Conservation (phyloP, 2,329 filamentous ascomycete genomes). For the Hypoxylon sp. region DNA sequence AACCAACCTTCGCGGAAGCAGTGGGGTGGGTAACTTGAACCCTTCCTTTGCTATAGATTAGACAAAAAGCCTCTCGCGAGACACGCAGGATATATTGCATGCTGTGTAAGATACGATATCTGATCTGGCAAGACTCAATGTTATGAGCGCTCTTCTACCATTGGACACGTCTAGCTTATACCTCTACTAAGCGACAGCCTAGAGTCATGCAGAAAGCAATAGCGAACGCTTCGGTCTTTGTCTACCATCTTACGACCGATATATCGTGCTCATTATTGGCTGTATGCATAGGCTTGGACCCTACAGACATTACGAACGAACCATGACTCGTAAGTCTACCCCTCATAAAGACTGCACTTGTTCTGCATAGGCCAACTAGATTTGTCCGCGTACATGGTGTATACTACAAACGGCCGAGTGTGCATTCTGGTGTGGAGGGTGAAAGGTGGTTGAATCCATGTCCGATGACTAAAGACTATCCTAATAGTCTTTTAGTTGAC, state of each 20-base stretch:
- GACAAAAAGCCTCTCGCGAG: neutral
- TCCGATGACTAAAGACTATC: too few relatives aligned
- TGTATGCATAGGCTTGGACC: conserved; percentile 1
- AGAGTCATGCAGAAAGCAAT: conserved; percentile 1
- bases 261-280: conserved; percentile 6
- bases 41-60: too few relatives aligned
- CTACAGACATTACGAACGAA: conserved; percentile 12
- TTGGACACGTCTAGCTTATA: too few relatives aligned
- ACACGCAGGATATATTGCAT: neutral
- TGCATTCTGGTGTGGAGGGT: neutral
- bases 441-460: too few relatives aligned
- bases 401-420: neutral
- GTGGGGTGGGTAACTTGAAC: too few relatives aligned
- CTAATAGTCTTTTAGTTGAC: too few relatives aligned
- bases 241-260: conserved; percentile 11
- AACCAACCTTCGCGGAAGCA: too few relatives aligned
- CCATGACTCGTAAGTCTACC: conserved; percentile 16
- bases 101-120: neutral
- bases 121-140: too few relatives aligned
- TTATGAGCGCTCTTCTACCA: too few relatives aligned
- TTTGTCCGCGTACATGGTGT: neutral
- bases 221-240: neutral
- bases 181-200: neutral
- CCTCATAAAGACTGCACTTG: conserved; percentile 6
- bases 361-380: neutral